phyloP scores from a whole-genome alignment of 805 yeast genomes.

The Saccharomycopsis fibuligera region DNA sequence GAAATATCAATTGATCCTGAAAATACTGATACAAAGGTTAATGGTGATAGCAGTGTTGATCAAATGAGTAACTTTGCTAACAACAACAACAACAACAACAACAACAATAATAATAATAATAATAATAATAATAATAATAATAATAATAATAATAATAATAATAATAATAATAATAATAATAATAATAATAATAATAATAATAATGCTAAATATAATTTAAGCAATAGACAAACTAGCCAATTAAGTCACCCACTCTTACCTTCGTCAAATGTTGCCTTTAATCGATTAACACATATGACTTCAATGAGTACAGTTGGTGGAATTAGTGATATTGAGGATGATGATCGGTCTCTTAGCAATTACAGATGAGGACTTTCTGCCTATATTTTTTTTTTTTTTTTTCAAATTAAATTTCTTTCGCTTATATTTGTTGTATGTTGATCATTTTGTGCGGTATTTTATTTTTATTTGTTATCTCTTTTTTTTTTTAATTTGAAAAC shows the following conservation, averaged over 20 bases:
- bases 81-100: neutral
- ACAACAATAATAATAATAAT: neutral
- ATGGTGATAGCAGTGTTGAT: too few relatives aligned
- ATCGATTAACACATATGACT: slow-evolving; percentile 16
- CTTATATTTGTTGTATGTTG: neutral
- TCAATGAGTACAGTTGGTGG: slow-evolving; percentile 18
- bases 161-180: too few relatives aligned
- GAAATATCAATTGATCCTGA: too few relatives aligned
- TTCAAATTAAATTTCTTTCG: neutral
- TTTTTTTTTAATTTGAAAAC: neutral
- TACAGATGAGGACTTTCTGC: slow-evolving; percentile 6
- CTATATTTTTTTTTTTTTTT: neutral
- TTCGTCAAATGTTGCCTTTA: slow-evolving; percentile 7
- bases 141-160: too few relatives aligned
- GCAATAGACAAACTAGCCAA: neutral
- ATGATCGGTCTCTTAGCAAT: slow-evolving; percentile 16
- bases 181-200: too few relatives aligned
- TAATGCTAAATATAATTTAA: too few relatives aligned
- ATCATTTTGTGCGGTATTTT: neutral
- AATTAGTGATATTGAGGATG: slow-evolving; percentile 21
- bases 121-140: neutral
- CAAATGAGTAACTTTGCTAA: too few relatives aligned
- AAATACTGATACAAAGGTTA: too few relatives aligned
- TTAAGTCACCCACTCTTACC: neutral
- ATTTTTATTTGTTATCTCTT: neutral